A percentile compares a stretch with the other conserved stretches of the same genome.
phyloP scores from a whole-genome alignment of 257 asterid species.

The Plantago ovata region DNA sequence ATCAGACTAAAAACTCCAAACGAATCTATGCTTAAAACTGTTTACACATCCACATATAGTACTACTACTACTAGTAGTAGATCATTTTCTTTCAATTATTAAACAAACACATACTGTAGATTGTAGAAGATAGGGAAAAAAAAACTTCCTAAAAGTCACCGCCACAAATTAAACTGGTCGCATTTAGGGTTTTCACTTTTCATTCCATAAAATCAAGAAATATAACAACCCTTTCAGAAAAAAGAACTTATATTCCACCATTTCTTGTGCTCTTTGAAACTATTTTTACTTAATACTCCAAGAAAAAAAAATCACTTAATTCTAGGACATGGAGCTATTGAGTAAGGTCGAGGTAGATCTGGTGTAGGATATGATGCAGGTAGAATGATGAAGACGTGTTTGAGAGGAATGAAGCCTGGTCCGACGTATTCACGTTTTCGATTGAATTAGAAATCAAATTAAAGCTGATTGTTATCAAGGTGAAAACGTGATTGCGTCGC shows the following conservation, averaged over 20 bases:
- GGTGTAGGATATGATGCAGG: not conserved
- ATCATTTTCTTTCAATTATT: not conserved
- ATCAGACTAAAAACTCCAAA: not conserved
- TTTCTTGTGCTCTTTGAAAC: too few relatives aligned
- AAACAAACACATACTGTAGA: too few relatives aligned
- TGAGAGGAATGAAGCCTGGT: constrained; percentile 44
- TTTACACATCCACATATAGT: not conserved
- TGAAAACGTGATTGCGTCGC: constrained; percentile 2
- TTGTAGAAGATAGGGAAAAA: too few relatives aligned
- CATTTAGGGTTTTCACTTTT: too few relatives aligned
- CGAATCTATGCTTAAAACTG: not conserved
- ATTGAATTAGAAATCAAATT: not conserved
- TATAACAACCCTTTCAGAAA: too few relatives aligned
- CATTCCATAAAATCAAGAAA: too few relatives aligned
- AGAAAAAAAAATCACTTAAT: not conserved
- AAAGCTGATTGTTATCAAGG: too few relatives aligned
- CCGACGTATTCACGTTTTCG: constrained; percentile 15
- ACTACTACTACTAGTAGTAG: not conserved
- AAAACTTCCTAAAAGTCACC: too few relatives aligned
- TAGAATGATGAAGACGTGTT: not conserved
- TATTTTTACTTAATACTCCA: too few relatives aligned
- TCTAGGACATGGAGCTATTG: too few relatives aligned
- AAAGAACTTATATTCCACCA: too few relatives aligned
- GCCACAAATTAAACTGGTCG: too few relatives aligned
- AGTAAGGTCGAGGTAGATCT: not conserved